Evolutionary conservation across 306 rosid species (phyloP).

Genomic region (Heteromeles arbutifolia): DNA sequence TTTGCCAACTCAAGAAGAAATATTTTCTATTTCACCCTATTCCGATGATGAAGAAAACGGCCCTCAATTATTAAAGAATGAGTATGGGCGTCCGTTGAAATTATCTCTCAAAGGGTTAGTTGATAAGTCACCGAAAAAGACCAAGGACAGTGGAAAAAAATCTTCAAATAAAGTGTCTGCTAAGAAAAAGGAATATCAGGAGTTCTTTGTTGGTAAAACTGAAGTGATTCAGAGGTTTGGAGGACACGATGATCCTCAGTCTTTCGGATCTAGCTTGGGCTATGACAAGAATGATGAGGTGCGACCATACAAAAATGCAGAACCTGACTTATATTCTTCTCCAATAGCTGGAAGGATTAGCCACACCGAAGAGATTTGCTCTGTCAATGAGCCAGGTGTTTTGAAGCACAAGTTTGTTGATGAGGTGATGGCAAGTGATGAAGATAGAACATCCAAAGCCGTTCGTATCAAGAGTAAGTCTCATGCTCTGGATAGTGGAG

Average conservation of each 20-base stretch:
- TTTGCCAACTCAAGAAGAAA: constrained; percentile 88
- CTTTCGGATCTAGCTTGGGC: constrained; percentile 45
- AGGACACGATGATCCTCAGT: constrained; percentile 54
- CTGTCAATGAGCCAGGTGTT: constrained; percentile 47
- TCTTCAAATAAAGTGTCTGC: constrained; percentile 46
- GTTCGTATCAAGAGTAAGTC: constrained; percentile 66
- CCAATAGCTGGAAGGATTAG: constrained; percentile 63
- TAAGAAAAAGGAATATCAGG: constrained; percentile 56
- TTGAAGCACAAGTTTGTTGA: constrained; percentile 83
- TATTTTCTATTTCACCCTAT: constrained; percentile 80
- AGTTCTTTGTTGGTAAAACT: constrained; percentile 29
- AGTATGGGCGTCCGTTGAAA: constrained; percentile 68
- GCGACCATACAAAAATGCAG: constrained; percentile 49
- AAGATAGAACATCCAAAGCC: constrained; percentile 61
- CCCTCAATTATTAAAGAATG: constrained; percentile 57
- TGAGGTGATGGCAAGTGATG: constrained; percentile 92
- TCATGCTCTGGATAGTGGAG: constrained; percentile 58
- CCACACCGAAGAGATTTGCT: constrained; percentile 50
- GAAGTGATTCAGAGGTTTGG: constrained; percentile 44
- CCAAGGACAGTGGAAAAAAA: constrained; percentile 65
- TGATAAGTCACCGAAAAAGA: constrained; percentile 69
- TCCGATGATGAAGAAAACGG: constrained; percentile 88
- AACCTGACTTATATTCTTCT: constrained; percentile 49
- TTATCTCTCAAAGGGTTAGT: constrained; percentile 68
- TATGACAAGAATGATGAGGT: constrained; percentile 51